Evolutionary conservation across 2,329 filamentous ascomycete genomes (phyloP).

Genomic region (Phyllosticta citribraziliensis): DNA sequence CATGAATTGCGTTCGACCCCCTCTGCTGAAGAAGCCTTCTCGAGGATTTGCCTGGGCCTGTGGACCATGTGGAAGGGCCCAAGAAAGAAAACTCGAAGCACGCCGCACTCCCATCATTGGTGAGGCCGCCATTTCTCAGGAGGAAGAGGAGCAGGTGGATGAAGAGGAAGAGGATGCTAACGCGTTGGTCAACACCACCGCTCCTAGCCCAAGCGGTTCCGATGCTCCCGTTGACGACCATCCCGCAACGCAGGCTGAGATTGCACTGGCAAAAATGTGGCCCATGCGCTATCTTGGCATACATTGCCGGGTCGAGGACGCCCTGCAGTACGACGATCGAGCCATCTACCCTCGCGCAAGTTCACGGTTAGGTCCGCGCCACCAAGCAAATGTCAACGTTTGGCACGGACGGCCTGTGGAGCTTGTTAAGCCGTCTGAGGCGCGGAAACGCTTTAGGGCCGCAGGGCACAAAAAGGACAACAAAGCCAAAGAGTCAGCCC

Average conservation of each 20-base stretch:
- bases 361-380: conserved; percentile 79
- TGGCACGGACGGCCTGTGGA: conserved; percentile 87
- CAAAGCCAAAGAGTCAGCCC: conserved; percentile 72
- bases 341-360: conserved; percentile 88
- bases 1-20: conserved; percentile 94
- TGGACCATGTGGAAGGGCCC: conserved; percentile 88
- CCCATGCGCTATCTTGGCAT: conserved; percentile 92
- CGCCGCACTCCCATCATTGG: conserved; percentile 70
- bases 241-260: conserved; percentile 70
- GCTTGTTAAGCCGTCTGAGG: conserved; percentile 78
- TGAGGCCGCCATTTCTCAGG: conserved; percentile 41
- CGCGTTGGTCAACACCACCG: conserved; percentile 32
- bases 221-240: conserved; percentile 48
- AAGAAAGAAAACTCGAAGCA: conserved; percentile 84
- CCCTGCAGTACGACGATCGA: conserved; percentile 90
- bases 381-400: conserved; percentile 74
- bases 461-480: conserved; percentile 60
- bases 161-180: conserved; percentile 59
- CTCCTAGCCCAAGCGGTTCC: conserved; percentile 34
- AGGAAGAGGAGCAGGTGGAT: conserved; percentile 54
- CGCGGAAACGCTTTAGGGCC: conserved; percentile 65
- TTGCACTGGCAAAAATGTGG: conserved; percentile 89
- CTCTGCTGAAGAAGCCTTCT: conserved; percentile 88
- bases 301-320: conserved; percentile 91
- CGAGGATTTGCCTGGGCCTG: conserved; percentile 98